phyloP scores from a whole-genome alignment of 2,329 filamentous ascomycete genomes.

The Elsinoe batatas region DNA sequence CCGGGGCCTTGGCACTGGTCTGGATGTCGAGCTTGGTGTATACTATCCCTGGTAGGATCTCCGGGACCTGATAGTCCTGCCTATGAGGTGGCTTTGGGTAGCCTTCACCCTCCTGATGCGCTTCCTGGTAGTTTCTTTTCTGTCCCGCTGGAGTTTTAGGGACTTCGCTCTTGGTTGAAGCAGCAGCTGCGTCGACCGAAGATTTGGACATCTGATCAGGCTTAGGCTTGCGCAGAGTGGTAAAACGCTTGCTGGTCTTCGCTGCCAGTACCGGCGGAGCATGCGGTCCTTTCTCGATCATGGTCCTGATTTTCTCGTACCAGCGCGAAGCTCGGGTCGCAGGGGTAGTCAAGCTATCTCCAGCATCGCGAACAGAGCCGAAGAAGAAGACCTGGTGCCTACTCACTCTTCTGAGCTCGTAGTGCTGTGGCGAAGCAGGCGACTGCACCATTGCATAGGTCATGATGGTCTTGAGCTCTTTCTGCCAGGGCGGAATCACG shows the following conservation, averaged over 20 bases:
- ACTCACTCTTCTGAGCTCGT: background rate
- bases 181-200: too few species aligned
- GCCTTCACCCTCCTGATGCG: too few species aligned
- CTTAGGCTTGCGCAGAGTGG: background rate
- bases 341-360: background rate
- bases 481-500: background rate
- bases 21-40: too few species aligned
- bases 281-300: background rate
- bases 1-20: too few species aligned
- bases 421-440: background rate
- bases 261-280: background rate
- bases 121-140: too few species aligned
- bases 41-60: too few species aligned
- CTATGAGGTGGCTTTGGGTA: too few species aligned
- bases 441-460: background rate
- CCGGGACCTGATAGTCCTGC: too few species aligned
- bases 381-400: conserved; percentile 1
- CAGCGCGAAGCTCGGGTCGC: background rate
- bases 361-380: background rate
- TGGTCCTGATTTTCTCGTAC: background rate
- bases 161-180: too few species aligned
- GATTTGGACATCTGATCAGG: background rate
- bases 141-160: too few species aligned
- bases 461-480: background rate
- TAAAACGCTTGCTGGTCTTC: background rate